Base-by-base conservation (phyloP, 768 basidiomycete genomes). In the Rhodotorula kratochvilovae region DNA sequence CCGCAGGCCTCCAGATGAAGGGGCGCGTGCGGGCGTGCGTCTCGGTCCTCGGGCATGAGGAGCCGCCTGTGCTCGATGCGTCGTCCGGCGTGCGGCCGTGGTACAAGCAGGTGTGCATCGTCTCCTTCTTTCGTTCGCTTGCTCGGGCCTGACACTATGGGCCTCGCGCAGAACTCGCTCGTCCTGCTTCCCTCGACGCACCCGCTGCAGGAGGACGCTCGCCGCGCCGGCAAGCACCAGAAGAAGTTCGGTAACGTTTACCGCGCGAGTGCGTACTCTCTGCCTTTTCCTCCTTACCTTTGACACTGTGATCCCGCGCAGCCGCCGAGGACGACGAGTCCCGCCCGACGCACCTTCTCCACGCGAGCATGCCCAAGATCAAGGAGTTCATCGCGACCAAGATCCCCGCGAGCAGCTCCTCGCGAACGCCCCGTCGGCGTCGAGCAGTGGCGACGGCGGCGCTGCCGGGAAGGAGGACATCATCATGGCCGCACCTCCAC, bases 251-350 rank as follows among this genome's bases (percentile, higher is more conserved):
- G 72, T 21, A 68, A 71, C 63, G 50, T 71, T 17, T n/a, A 60
- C 21, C 66, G 67, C 27, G 68, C 66, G n/a, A 74, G 68, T 71
- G 31, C 58, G 75, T 50, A 3, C 15, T 17, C 33, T 33, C 27
- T 5, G 48, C n/a, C 39, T 42, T 21, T 29, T n/a, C 3, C 51
- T 33, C 13, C 39, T 46, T 19, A 6, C 31, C 48, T 8, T 13
- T 51, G 45, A 33, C 36, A 4, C 2, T 16, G 25, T 25, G 13
- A 16, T 21, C 29, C 23, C 17, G 31, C 31, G 3, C 45, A 75
- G 74, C 70, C 12, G 61, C 65, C 21, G 74, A 76, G 21, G 71
- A 72, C 67, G 75, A 76, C 67, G 75, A 76, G 45, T 65, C 67
- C 0, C 68, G 75, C 21, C 71, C 75, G 7, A 67, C 68, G 2